phyloP scores from a whole-genome alignment of 2,329 filamentous ascomycete species.

The Xylariaceae sp. region DNA sequence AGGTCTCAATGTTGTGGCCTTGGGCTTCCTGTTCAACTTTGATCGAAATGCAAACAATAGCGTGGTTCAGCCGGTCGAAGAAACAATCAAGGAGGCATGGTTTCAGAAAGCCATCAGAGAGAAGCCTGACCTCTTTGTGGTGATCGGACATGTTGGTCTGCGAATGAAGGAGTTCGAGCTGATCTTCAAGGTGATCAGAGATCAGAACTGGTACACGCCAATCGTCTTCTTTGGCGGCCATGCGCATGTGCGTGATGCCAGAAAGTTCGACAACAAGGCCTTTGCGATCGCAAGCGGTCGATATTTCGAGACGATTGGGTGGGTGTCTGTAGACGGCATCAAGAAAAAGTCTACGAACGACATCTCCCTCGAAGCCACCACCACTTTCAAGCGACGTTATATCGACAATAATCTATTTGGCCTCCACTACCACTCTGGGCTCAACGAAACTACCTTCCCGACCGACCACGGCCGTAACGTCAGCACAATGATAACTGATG shows the following conservation, averaged over 20 bases:
- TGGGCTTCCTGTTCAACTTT: slow-evolving; percentile 96
- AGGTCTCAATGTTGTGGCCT: slow-evolving; percentile 76
- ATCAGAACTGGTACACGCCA: slow-evolving; percentile 72
- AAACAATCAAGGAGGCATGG: slow-evolving; percentile 81
- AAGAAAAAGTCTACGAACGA: slow-evolving; percentile 28
- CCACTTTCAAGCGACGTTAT: slow-evolving; percentile 72
- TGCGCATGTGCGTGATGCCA: slow-evolving; percentile 81
- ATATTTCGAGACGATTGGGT: slow-evolving; percentile 94
- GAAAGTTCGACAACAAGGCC: slow-evolving; percentile 71
- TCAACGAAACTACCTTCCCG: slow-evolving; percentile 67
- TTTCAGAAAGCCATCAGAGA: slow-evolving; percentile 82
- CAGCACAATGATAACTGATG: slow-evolving; percentile 63
- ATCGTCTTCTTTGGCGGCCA: slow-evolving; percentile 93
- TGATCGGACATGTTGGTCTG: slow-evolving; percentile 80
- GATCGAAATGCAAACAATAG: slow-evolving; percentile 88
- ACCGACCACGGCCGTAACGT: slow-evolving; percentile 72
- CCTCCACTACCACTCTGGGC: slow-evolving; percentile 73
- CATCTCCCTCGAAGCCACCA: slow-evolving; percentile 29
- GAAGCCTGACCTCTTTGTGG: slow-evolving; percentile 81
- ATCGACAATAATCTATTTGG: slow-evolving; percentile 93
- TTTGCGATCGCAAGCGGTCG: slow-evolving; percentile 81
- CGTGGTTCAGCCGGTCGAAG: slow-evolving; percentile 71
- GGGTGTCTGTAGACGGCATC: slow-evolving; percentile 76
- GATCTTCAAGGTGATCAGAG: slow-evolving; percentile 75
- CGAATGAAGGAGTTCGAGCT: slow-evolving; percentile 74